phyloP scores from a whole-genome alignment of 192 early-diverging fungal genomes.

The Gryganskiella cystojenkinii region DNA sequence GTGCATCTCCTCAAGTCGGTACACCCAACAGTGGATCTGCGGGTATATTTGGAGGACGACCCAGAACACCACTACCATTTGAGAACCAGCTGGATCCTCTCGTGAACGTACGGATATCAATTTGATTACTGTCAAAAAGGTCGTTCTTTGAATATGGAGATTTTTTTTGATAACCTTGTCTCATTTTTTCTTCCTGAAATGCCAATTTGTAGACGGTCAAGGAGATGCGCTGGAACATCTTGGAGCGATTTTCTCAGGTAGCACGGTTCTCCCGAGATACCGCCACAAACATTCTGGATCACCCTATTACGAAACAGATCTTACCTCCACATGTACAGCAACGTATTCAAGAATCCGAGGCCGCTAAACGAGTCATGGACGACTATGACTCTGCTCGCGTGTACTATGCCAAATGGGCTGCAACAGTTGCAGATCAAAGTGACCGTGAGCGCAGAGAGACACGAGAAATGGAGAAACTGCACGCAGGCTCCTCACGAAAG shows the following conservation, averaged over 20 bases:
- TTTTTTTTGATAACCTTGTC: background rate
- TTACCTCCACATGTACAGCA: slow-evolving; percentile 65
- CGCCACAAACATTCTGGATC: slow-evolving; percentile 63
- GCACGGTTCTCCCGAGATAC: slow-evolving; percentile 77
- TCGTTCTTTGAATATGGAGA: slow-evolving; percentile 3
- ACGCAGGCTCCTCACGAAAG: background rate
- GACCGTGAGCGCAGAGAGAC: slow-evolving; percentile 38
- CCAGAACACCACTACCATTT: slow-evolving; percentile 39
- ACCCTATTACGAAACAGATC: slow-evolving; percentile 65
- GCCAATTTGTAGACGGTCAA: slow-evolving; percentile 65
- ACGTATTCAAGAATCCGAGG: slow-evolving; percentile 62
- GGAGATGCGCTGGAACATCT: slow-evolving; percentile 77
- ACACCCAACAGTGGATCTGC: background rate
- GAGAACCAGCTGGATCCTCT: slow-evolving; percentile 41
- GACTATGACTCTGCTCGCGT: slow-evolving; percentile 84
- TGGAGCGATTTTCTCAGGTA: slow-evolving; percentile 82
- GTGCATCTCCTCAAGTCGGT: slow-evolving; percentile 2
- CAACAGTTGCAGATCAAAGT: slow-evolving; percentile 56
- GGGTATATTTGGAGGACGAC: background rate
- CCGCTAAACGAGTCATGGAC: slow-evolving; percentile 69
- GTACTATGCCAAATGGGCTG: slow-evolving; percentile 85
- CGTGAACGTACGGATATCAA: slow-evolving; percentile 40
- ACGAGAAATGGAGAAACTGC: slow-evolving; percentile 30
- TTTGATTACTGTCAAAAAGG: background rate
- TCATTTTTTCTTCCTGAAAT: background rate